Base-by-base conservation (phyloP, 2,329 filamentous ascomycete genomes). In the Colletotrichum lupini region DNA sequence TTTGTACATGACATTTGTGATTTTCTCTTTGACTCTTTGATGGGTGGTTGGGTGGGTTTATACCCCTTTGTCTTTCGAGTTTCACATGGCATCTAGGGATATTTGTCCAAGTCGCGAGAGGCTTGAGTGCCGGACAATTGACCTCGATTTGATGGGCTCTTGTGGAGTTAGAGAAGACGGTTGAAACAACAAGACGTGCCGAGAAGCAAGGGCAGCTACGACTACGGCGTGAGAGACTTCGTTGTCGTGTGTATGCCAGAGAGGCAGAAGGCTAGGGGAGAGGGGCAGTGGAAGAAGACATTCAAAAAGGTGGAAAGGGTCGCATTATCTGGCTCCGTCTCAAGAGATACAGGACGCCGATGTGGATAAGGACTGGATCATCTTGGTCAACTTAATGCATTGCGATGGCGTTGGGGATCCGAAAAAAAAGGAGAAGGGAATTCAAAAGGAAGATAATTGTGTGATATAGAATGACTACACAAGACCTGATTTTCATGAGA, bases 381-480 rank as follows among this genome's bases (percentile, higher is more conserved):
- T 73, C 59, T 60, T 56, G 70, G 59, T 73, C 70, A 9, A 66
- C 60, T 5, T 71, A 32, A 71, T 83, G 82, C 82, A 85, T 85
- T 83, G 83, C 83, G 82, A 81, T 79, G 83, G 83, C 79, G 82
- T 84, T 83, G 64, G 72, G 63, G 63, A 72, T 63, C 58, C 26
- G 52, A 42, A 53, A 42, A 74, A 12, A 49, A 46, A 73, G 37
- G 19, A 73, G 70, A n/a, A n/a, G 42, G 42, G 16, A 4, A n/a
- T 49, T n/a, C 19, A n/a, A 69, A 74, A 63, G 37, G 52, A 32
- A 59, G 62, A 26, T 24, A 49, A 59, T 42, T 46, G 9, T 56
- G 58, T 62, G 46, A 55, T 22, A 46, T 30, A 62, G 46, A 55
- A 62, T 42, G 65, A 16, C 22, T 68, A 37, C 61, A 30, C 46